These are phyloP conservation scores for Pyrus bretschneideri DNA, from an alignment of 306 rosid genomes.

Conservation along the genomic window DNA sequence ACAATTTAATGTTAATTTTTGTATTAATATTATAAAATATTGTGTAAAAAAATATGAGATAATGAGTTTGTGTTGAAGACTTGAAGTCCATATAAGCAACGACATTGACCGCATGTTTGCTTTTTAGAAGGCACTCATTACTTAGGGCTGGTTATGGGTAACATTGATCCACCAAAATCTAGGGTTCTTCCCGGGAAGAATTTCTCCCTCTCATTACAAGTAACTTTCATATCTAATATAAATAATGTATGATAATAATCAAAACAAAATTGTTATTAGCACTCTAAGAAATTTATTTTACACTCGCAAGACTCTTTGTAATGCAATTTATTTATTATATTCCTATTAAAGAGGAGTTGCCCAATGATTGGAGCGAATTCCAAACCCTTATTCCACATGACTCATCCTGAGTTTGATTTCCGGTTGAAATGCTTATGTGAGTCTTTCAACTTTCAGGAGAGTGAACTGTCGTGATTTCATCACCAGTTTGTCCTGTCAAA, in stretches of 20 bases:
- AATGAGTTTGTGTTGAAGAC: neutral
- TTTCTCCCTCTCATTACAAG: conserved; percentile 97
- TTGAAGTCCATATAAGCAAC: conserved; percentile 26
- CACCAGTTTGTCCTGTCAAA: too few relatives aligned
- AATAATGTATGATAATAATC: neutral
- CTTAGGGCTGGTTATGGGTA: conserved; percentile 76
- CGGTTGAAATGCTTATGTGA: too few relatives aligned
- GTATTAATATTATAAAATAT: too few relatives aligned
- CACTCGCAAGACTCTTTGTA: neutral
- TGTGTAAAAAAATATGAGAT: too few relatives aligned
- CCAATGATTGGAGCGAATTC: too few relatives aligned
- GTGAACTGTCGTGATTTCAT: too few relatives aligned
- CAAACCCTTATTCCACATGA: too few relatives aligned
- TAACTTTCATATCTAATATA: conserved; percentile 16
- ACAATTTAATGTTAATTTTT: too few relatives aligned
- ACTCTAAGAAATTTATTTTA: neutral
- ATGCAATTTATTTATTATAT: neutral
- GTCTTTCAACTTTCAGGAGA: too few relatives aligned
- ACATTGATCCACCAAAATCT: conserved; percentile 47
- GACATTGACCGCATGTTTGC: conserved; percentile 88
- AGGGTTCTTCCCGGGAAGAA: conserved; percentile 70
- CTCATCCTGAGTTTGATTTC: too few relatives aligned
- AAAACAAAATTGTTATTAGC: too few relatives aligned
- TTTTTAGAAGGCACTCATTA: conserved; percentile 60
- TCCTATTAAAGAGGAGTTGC: neutral